Evolutionary conservation across 345 rosid genomes (phyloP), one percentile per base, ranked within the genome.

Genomic region (Moricandia moricandioides): DNA sequence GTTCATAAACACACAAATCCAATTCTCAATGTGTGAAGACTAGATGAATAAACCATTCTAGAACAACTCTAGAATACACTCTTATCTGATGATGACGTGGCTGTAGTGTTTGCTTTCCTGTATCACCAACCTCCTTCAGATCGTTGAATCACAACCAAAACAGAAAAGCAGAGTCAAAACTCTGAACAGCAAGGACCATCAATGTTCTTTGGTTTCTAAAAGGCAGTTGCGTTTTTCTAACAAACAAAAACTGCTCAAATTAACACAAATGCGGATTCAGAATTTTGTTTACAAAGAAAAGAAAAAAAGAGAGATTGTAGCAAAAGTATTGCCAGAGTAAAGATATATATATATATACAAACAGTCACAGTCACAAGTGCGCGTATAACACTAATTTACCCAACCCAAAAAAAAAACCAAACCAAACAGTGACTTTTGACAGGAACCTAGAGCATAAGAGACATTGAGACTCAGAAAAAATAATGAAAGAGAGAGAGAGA

Each of bases 301-400:
- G 43, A 29, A 29, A 29, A 27, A 62, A 39, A 27, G 24, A 34
- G 54, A 70, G 56, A 17, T 29, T 55, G 64, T 30, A 55, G 7
- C 70, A 64, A 14, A 64, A 39, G 65, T 40, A 65, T 56, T 35
- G 56, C 47, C 13, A 30, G 57, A 29, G 47, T 31, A 40, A 47
- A 65, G 11, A 61, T 72, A 64, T 72, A 64, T 72, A 64, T 72
- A 64, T 65, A 65, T 65, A 33, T 57, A 74, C 67, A 47, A 67
- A 10, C 26, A 67, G 29, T 12, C 37, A 29, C 60, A 66, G 59
- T 55, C 58, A 31, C 45, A 39, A 39, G n/a, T 11, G 12, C 4
- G 45, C 8, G 52, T 71, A 35, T 29, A 59, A 60, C 37, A 62
- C 11, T 62, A 63, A n/a, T 62, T 72, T 51, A 34, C 52, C 39